Evolutionary conservation across 371 early-diverging fungal species (phyloP).

Genomic region (Parasitella parasitica): DNA sequence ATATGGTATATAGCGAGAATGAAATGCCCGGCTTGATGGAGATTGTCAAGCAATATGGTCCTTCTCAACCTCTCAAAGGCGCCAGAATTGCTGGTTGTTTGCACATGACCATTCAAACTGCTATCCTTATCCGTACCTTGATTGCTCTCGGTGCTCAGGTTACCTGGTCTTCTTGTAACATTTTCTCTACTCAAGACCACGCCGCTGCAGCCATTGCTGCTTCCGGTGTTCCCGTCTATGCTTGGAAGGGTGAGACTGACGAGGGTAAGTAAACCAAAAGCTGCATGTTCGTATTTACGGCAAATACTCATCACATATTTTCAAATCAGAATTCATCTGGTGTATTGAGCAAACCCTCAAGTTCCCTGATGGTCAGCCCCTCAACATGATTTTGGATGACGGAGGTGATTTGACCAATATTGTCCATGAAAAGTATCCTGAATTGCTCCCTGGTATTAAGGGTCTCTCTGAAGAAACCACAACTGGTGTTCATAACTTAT

Average conservation of each 20-base stretch:
- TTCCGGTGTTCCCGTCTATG: conserved; percentile 83
- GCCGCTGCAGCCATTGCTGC: conserved; percentile 87
- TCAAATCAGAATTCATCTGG: conserved; percentile 93
- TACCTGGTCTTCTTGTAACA: conserved; percentile 99
- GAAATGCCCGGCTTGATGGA: conserved; percentile 99
- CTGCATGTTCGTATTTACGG: no score
- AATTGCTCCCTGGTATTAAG: conserved; percentile 73
- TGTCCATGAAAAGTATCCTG: conserved; percentile 96
- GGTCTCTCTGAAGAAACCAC: conserved; percentile 99
- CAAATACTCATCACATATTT: neutral
- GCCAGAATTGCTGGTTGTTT: conserved; percentile 98
- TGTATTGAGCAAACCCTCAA: conserved; percentile 96
- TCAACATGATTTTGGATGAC: conserved; percentile 99
- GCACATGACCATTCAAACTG: conserved; percentile 99
- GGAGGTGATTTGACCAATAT: conserved; percentile 98
- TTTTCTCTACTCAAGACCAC: conserved; percentile 99
- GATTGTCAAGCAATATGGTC: conserved; percentile 91
- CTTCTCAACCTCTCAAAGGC: conserved; percentile 90
- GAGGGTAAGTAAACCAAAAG: conserved; percentile 45
- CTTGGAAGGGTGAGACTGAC: conserved; percentile 98
- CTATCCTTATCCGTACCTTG: conserved; percentile 97
- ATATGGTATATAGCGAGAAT: conserved; percentile 86
- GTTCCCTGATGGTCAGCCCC: conserved; percentile 93
- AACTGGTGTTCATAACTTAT: conserved; percentile 99
- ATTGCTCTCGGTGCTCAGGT: conserved; percentile 95